phyloP scores from a whole-genome alignment of 139 green algal species.

The Coelastrella sp. region DNA sequence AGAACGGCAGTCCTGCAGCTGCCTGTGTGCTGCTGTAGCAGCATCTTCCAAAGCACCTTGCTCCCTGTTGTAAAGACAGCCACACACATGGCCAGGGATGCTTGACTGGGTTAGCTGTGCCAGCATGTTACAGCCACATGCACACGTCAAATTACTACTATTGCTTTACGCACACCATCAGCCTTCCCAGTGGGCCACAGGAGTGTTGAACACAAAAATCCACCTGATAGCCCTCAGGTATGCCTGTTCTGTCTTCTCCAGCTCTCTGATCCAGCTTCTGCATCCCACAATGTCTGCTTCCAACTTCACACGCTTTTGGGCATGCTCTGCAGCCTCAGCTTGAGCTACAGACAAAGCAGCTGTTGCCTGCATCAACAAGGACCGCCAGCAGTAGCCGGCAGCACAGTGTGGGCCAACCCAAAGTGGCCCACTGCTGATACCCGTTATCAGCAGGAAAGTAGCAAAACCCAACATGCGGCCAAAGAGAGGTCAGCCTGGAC shows the following conservation, averaged over 20 bases:
- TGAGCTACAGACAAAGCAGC: not conserved
- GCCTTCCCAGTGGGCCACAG: not conserved
- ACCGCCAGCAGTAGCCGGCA: not conserved
- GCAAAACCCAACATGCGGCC: too few species aligned
- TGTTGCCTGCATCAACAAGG: slow-evolving; percentile 4
- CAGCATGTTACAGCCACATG: not conserved
- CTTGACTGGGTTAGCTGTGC: not conserved
- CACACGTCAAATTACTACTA: not conserved
- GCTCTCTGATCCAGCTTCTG: slow-evolving; percentile 59
- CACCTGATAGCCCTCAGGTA: slow-evolving; percentile 44
- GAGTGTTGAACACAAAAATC: not conserved
- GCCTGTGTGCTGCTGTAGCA: slow-evolving; percentile 19
- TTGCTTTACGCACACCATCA: not conserved
- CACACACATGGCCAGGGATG: not conserved
- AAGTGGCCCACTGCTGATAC: too few species aligned
- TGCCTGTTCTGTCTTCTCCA: slow-evolving; percentile 50
- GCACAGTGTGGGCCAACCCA: too few species aligned
- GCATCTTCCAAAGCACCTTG: slow-evolving; percentile 41
- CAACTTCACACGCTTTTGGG: slow-evolving; percentile 43
- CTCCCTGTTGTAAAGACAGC: slow-evolving; percentile 7
- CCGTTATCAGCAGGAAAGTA: too few species aligned
- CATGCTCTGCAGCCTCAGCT: slow-evolving; percentile 9
- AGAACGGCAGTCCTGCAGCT: not conserved
- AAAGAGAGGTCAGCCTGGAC: too few species aligned
- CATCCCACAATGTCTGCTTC: slow-evolving; percentile 59